Base-by-base conservation (phyloP, 371 early-diverging fungal genomes). In the Circinella minor region DNA sequence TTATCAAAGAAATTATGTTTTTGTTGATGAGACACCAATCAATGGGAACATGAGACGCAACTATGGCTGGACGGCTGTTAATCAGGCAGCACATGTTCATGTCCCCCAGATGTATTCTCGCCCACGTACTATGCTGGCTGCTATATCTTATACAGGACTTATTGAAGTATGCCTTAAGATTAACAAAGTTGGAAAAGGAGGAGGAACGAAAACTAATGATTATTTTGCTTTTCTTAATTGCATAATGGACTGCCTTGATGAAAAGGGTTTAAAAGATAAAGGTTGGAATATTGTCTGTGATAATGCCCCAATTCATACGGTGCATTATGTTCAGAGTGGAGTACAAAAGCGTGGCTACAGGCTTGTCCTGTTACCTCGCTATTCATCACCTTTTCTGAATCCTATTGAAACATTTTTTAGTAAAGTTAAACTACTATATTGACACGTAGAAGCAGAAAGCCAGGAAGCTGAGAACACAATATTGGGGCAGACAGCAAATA, bases 371-470 rank as follows among this genome's bases (percentile, higher is more conserved):
- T 61, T 71, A 8, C 72, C 67, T 1, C 55, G 66, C 11, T n/a
- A n/a, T n/a, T 71, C 61, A 11, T 67, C 72, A 20, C 72, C 72
- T 1, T 51, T 61, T 3, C 67, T 67, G 1, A 71, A 67, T 47
- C 72, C 69, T 20, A 69, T 69, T 18, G 69, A 69, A 17, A 47
- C 48, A 37, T 69, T 69, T 46, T 69, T 59, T 18, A 17, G 17
- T 13, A 14, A 51, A 18, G 51, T 51, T 17, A 51, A 51, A 18
- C 14, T 51, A 18, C 14, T 51, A 17, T 51, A 17, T 18, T 4
- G 51, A 18, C 51, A 51, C 14, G 14, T 8, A 39, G 39, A 39
- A 39, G 9, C 39, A 6, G 39, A 39, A 39, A 39, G 39, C 9
- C 6, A 6, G 39, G 39, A 39, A 9, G 39, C n/a, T n/a, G n/a